Evolutionary conservation across 1,139 yeast genomes (phyloP).

Genomic region (Hyphopichia burtonii): DNA sequence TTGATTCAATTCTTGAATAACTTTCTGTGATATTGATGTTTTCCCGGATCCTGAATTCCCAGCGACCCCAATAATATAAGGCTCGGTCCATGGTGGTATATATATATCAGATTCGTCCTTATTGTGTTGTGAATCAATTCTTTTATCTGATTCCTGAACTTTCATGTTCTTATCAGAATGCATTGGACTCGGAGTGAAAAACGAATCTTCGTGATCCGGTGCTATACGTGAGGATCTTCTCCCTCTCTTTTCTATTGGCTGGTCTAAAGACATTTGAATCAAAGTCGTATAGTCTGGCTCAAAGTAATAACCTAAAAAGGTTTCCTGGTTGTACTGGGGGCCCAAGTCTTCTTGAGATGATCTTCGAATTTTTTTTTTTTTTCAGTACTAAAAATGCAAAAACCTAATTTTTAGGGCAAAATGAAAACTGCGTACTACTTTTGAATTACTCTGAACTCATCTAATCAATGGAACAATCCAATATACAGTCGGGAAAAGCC

Average conservation of each 20-base stretch:
- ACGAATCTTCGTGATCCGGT: conserved; percentile 20
- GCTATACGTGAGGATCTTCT: conserved; percentile 19
- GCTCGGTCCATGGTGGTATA: conserved; percentile 94
- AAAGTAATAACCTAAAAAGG: too few species aligned
- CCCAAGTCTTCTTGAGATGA: not conserved
- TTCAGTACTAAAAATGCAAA: not conserved
- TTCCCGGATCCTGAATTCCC: conserved; percentile 96
- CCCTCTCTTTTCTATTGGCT: conserved; percentile 1
- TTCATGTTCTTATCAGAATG: not conserved
- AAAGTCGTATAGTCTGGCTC: too few species aligned
- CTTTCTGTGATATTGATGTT: conserved; percentile 84
- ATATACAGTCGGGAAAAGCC: conserved; percentile 17
- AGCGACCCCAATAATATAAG: conserved; percentile 91
- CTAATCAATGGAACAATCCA: not conserved
- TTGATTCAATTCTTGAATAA: conserved; percentile 75
- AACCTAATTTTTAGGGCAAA: not conserved
- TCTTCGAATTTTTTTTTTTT: not conserved
- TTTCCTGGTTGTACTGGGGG: too few species aligned
- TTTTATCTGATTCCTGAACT: not conserved
- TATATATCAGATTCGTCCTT: conserved; percentile 28
- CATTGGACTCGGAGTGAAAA: conserved; percentile 11
- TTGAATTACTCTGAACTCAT: not conserved
- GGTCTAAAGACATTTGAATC: not conserved
- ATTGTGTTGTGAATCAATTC: not conserved
- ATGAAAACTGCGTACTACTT: not conserved